Evolutionary conservation across 1,139 yeast genomes (phyloP), one percentile per base, ranked within the genome.

Genomic region (Zygosaccharomyces pseudobailii): DNA sequence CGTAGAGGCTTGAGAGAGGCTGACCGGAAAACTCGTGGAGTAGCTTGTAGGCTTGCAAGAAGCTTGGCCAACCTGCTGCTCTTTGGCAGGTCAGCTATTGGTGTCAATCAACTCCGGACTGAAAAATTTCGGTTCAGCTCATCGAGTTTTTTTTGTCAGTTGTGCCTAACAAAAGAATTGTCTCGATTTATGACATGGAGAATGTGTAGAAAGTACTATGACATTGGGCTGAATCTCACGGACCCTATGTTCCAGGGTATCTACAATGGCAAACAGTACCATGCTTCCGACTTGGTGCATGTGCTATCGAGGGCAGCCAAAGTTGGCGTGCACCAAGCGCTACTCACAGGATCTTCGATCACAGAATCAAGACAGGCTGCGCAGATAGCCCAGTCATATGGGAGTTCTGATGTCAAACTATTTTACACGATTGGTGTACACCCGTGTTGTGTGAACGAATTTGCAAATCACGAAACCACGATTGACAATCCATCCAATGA

Each of bases 351-450:
- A 0, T 83, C 95, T 0, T 79, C 85, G 2, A 71, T 89, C 8
- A 58, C 66, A 6, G 97, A 90, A 59, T 79, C 92, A 20, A 53
- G 57, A 28, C 62, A 67, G 22, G 78, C 83, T 0, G 56, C 80
- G 4, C 70, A 70, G 17, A 54, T 82, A 31, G 75, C 78, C 19
- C 56, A 64, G 32, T 49, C 47, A 32, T 56, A 61, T 28, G 39
- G 38, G 17, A 46, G 36, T 5, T 70, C 64, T 40, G 65, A 67
- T 4, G 59, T 65, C 19, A 47, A 46, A 24, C 70, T 83, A 42
- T 73, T 70, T 53, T 79, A 87, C 13, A 92, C 98, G 0, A 92
- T 83, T 1, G 98, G 98, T 8, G 95, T 90, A 1, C 98, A 92
- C 68, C 98, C 98, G 0, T 90, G 97, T 66, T 72, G 84, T 19